A percentile compares a stretch with the other conserved stretches of the same genome.
Evolutionary conservation across 768 basidiomycete genomes (phyloP).

Genomic region (Harrya chromipes): DNA sequence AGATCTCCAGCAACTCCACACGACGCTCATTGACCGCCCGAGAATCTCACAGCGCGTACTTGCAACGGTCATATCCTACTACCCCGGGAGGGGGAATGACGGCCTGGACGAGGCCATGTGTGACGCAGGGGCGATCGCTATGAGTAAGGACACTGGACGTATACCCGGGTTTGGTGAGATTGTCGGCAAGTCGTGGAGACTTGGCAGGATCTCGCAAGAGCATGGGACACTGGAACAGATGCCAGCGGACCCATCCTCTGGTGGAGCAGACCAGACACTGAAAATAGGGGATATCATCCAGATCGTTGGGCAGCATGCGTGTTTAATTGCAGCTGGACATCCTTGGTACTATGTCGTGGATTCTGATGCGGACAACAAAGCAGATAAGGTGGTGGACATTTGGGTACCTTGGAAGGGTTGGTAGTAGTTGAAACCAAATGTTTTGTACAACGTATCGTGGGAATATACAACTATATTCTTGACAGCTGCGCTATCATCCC

Average conservation of each 20-base stretch:
- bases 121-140: conserved; percentile 83
- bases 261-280: conserved; percentile 28
- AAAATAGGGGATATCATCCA: conserved; percentile 61
- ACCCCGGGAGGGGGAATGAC: conserved; percentile 60
- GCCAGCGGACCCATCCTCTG: conserved; percentile 10
- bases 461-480: conserved; percentile 11
- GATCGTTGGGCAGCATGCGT: conserved; percentile 85
- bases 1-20: conserved; percentile 82
- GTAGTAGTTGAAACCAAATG: conserved; percentile 34
- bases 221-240: conserved; percentile 65
- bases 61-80: conserved; percentile 75
- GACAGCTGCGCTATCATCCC: not conserved
- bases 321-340: conserved; percentile 73
- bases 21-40: conserved; percentile 53
- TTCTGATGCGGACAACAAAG: conserved; percentile 45
- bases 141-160: conserved; percentile 84
- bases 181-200: conserved; percentile 58
- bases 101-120: conserved; percentile 73
- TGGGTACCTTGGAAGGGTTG: conserved; percentile 94
- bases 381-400: conserved; percentile 62
- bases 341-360: conserved; percentile 87
- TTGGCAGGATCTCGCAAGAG: conserved; percentile 72
- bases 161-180: conserved; percentile 71
- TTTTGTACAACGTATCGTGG: conserved; percentile 14
- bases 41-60: conserved; percentile 67